phyloP scores from a whole-genome alignment of 139 green algal species.

The Coelastrella sp. region DNA sequence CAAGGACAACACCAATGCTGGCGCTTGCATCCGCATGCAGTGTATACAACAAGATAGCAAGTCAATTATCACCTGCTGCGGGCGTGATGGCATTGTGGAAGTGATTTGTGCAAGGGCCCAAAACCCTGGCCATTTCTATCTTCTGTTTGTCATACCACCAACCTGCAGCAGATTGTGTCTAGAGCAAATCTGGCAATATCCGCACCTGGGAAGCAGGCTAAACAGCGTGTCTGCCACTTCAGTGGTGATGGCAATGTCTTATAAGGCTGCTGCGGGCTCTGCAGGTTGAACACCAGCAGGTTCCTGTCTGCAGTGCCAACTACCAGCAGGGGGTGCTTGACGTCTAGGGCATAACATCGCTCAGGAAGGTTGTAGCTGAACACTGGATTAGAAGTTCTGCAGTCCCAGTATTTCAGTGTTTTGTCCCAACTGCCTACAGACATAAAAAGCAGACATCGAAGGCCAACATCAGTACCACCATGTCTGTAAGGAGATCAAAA shows the following conservation, averaged over 20 bases:
- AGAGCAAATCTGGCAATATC: neutral
- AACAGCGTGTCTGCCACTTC: slow-evolving; percentile 97
- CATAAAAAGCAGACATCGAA: too few species aligned
- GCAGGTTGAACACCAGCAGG: slow-evolving; percentile 76
- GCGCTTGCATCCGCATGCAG: too few species aligned
- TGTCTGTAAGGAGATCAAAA: too few species aligned
- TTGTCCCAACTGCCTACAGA: slow-evolving; percentile 84
- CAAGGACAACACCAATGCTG: slow-evolving; percentile 50
- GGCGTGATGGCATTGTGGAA: too few species aligned
- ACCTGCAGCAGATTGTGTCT: neutral
- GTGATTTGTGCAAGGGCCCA: too few species aligned
- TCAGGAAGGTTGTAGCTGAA: slow-evolving; percentile 88
- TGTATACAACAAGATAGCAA: too few species aligned
- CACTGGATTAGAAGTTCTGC: slow-evolving; percentile 73
- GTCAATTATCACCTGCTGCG: too few species aligned
- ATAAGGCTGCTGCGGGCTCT: slow-evolving; percentile 75
- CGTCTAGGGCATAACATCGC: slow-evolving; percentile 89
- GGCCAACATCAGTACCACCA: too few species aligned
- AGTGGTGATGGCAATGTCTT: slow-evolving; percentile 92
- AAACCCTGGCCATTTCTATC: too few species aligned
- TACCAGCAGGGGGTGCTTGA: slow-evolving; percentile 83
- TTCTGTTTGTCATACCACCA: too few species aligned
- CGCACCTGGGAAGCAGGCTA: slow-evolving; percentile 51
- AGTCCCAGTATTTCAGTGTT: slow-evolving; percentile 79
- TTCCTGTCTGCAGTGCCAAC: slow-evolving; percentile 84